Evolutionary conservation across 495 filamentous ascomycete species (phyloP).

Genomic region (Beverwykella pulmonaria): DNA sequence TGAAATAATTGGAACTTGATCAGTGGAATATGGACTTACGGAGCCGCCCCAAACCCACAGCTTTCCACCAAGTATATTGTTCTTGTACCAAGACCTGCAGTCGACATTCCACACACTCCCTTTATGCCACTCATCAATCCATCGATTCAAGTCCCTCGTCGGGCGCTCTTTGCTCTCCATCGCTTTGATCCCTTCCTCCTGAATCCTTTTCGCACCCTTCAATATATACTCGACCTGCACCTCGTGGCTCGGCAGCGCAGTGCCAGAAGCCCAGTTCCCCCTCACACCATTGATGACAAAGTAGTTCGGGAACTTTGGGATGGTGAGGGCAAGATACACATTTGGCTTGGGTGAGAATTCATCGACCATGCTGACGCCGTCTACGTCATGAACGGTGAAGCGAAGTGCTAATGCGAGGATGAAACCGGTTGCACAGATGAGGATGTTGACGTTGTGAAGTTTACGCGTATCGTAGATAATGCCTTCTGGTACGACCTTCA

Average conservation of each 20-base stretch:
- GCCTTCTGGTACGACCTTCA: not conserved
- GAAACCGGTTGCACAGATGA: slow-evolving; percentile 15
- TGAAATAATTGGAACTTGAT: too few species aligned
- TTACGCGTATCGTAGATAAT: not conserved
- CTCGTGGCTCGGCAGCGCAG: slow-evolving; percentile 14
- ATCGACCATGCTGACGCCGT: slow-evolving; percentile 12
- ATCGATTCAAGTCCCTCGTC: not conserved
- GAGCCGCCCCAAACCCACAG: slow-evolving; percentile 23
- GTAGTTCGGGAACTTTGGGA: slow-evolving; percentile 22
- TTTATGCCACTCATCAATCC: slow-evolving; percentile 16
- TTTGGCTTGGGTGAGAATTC: slow-evolving; percentile 9
- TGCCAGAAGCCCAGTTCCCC: slow-evolving; percentile 16
- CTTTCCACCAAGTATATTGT: slow-evolving; percentile 20
- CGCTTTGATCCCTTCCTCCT: slow-evolving; percentile 10
- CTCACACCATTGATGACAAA: slow-evolving; percentile 18
- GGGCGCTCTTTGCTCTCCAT: slow-evolving; percentile 2
- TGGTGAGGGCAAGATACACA: slow-evolving; percentile 11
- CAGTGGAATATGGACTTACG: not conserved
- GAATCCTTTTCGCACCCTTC: slow-evolving; percentile 10
- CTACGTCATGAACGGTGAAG: slow-evolving; percentile 1
- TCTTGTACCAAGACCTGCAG: slow-evolving; percentile 23
- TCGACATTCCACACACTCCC: slow-evolving; percentile 6
- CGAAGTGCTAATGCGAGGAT: not conserved
- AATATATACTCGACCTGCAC: slow-evolving; percentile 13
- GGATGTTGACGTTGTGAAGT: slow-evolving; percentile 2